A percentile compares a stretch with the other conserved stretches of the same genome.
Conservation (phyloP, 768 basidiomycete genomes). For the Lactarius pseudohatsudake region DNA sequence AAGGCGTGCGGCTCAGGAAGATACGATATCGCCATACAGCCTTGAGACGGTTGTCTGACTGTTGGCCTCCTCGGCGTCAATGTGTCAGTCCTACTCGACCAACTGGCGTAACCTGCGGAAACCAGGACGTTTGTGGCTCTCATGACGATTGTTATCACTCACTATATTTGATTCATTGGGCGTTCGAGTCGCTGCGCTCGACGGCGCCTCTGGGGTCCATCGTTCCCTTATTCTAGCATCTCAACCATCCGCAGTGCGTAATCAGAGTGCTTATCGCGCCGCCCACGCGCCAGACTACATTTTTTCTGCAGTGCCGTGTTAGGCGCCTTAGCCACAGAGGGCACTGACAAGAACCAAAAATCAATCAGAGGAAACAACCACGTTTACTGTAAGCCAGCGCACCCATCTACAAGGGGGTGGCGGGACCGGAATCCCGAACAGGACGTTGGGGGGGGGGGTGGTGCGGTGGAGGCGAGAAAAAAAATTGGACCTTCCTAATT, state of each 20-base stretch:
- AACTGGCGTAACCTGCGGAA: background rate
- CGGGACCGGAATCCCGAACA: too few relatives aligned
- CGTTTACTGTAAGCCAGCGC: background rate
- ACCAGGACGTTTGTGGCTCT: background rate
- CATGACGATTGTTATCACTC: background rate
- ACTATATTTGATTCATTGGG: background rate
- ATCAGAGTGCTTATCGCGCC: background rate
- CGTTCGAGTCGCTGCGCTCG: background rate
- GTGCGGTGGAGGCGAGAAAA: too few relatives aligned
- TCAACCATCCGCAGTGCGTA: background rate
- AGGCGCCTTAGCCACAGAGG: background rate
- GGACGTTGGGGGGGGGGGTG: too few relatives aligned
- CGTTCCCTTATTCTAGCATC: too few relatives aligned
- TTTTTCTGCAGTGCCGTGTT: background rate
- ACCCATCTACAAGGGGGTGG: too few relatives aligned
- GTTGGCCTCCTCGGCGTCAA: background rate
- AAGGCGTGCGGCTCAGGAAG: too few relatives aligned
- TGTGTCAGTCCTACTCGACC: background rate
- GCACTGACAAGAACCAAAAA: background rate
- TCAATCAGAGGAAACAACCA: background rate
- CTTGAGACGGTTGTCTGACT: background rate
- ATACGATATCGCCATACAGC: background rate
- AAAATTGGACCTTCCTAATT: too few relatives aligned
- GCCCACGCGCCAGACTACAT: background rate
- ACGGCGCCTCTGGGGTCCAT: background rate